Evolutionary conservation across 768 basidiomycete species (phyloP).

Genomic region (Lanmaoa rubissima): DNA sequence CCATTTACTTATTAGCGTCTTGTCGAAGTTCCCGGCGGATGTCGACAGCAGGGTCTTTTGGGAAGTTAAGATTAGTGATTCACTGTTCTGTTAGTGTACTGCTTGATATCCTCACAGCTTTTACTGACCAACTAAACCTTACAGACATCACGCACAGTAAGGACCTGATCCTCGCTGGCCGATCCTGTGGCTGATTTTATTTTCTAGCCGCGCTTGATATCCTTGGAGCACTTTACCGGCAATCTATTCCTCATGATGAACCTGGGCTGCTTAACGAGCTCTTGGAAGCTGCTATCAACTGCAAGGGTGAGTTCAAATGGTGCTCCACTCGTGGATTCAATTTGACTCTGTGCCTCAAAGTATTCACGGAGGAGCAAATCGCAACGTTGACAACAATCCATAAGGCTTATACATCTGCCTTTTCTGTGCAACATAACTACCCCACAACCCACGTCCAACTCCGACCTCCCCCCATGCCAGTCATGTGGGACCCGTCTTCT

Average conservation of each 20-base stretch:
- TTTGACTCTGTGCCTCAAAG: conserved; percentile 33
- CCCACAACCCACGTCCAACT: conserved; percentile 7
- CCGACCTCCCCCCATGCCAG: conserved; percentile 15
- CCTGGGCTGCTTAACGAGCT: conserved; percentile 45
- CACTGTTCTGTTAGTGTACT: conserved; percentile 57
- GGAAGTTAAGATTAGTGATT: conserved; percentile 59
- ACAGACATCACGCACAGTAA: conserved; percentile 38
- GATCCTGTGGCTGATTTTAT: conserved; percentile 24
- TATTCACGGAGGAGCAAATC: conserved; percentile 63
- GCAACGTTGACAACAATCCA: conserved; percentile 46
- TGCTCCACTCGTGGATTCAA: conserved; percentile 15
- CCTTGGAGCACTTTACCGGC: conserved; percentile 49
- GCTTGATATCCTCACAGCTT: background rate
- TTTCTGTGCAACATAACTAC: conserved; percentile 12
- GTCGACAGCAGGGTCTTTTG: conserved; percentile 76
- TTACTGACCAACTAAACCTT: conserved; percentile 7
- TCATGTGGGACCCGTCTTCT: conserved; percentile 20
- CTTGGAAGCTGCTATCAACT: conserved; percentile 47
- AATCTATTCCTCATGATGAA: conserved; percentile 34
- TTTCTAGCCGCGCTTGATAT: conserved; percentile 52
- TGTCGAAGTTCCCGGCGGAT: conserved; percentile 78
- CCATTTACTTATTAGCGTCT: conserved; percentile 69
- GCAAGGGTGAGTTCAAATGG: conserved; percentile 55
- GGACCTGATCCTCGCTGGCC: background rate
- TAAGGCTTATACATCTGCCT: conserved; percentile 28